These are phyloP conservation scores for Solanum sitiens DNA, from an alignment of 257 asterid species.

Conservation along the genomic window DNA sequence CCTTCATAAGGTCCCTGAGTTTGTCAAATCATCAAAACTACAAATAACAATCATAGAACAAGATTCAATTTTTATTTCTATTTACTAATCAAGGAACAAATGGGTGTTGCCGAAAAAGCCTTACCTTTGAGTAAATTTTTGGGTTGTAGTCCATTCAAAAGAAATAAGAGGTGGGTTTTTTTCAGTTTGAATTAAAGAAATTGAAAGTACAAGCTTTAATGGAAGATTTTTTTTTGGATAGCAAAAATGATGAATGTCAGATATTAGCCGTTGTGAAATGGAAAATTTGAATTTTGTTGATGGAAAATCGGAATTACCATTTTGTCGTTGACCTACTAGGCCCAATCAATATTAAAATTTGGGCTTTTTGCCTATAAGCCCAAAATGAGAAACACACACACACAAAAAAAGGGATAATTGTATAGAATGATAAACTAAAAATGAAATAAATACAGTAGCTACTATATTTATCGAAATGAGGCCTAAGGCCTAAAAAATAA, in stretches of 20 bases:
- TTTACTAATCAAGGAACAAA: not conserved
- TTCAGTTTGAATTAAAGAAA: not conserved
- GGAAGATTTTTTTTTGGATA: not conserved
- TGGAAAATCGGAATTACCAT: no score
- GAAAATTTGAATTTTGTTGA: not conserved
- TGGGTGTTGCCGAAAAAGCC: not conserved
- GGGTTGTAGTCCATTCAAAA: not conserved
- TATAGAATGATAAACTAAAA: no score
- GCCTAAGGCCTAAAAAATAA: no score
- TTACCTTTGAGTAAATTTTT: not conserved
- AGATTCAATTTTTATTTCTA: not conserved
- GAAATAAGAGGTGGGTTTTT: not conserved
- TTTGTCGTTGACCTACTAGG: no score
- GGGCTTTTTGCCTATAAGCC: no score
- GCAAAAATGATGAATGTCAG: not conserved
- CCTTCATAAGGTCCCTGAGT: no score
- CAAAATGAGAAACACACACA: no score
- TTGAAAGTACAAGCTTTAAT: not conserved
- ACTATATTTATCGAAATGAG: no score
- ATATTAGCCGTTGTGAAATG: constrained; percentile 15
- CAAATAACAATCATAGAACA: not conserved
- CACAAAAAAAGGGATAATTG: no score
- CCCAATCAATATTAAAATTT: no score
- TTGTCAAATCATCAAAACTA: no score
- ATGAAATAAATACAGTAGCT: no score